Percentiles rank a stretch among this genome's conserved stretches.
Conservation (phyloP, 1,284 basidiomycete species). For the Rhodotorula sp. region DNA sequence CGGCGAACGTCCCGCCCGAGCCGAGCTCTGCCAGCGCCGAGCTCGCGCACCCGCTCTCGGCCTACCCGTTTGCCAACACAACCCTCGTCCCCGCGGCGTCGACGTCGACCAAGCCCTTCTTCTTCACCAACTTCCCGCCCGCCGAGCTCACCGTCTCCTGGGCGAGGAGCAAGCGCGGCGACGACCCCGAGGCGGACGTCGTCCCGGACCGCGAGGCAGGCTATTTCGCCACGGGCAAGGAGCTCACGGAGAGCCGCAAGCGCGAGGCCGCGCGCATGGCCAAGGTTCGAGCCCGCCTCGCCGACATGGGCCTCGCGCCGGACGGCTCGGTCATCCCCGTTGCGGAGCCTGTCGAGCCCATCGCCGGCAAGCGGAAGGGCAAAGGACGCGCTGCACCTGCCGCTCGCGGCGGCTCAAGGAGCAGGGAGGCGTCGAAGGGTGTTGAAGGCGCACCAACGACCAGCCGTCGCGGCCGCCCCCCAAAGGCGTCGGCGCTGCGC, state of each 20-base stretch:
- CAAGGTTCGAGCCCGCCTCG: conserved; percentile 6
- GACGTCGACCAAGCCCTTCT: conserved; percentile 21
- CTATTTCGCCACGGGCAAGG: conserved; percentile 18
- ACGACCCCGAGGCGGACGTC: conserved; percentile 21
- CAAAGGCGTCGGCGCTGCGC: conserved; percentile 16
- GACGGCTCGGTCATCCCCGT: not conserved
- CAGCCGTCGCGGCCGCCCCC: not conserved
- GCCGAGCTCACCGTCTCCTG: conserved; percentile 22
- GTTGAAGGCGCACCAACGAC: not conserved
- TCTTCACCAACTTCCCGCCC: conserved; percentile 22
- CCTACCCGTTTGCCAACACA: conserved; percentile 29
- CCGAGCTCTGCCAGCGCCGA: not conserved
- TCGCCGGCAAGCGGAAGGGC: not conserved
- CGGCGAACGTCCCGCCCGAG: not conserved
- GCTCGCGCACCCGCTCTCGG: conserved; percentile 21
- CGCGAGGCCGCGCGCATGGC: conserved; percentile 16
- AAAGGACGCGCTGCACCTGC: not conserved
- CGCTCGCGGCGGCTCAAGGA: not conserved
- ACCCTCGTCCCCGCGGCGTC: conserved; percentile 26
- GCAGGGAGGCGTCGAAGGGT: conserved; percentile 5
- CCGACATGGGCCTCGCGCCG: not conserved
- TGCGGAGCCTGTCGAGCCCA: not conserved
- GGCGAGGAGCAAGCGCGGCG: conserved; percentile 22
- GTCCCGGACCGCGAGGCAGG: conserved; percentile 11
- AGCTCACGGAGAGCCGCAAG: conserved; percentile 7